phyloP scores from a whole-genome alignment of 1,139 yeast species.

The Pichia inconspicua region DNA sequence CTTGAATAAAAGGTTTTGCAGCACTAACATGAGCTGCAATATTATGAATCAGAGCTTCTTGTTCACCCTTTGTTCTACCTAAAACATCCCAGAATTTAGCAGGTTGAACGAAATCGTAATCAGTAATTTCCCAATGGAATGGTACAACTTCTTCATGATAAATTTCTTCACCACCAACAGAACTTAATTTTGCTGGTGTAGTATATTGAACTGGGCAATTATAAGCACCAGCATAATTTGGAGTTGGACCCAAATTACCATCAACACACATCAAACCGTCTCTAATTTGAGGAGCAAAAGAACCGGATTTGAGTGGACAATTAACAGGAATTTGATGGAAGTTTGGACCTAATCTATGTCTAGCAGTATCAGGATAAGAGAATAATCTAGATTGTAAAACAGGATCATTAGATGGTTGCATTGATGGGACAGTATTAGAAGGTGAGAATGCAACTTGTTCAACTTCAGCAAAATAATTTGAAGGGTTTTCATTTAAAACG shows the following conservation, averaged over 20 bases:
- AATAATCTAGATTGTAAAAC: slow-evolving; percentile 79
- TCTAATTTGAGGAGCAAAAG: slow-evolving; percentile 47
- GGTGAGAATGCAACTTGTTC: slow-evolving; percentile 83
- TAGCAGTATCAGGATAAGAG: slow-evolving; percentile 81
- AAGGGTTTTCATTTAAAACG: slow-evolving; percentile 62
- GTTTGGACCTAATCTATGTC: slow-evolving; percentile 61
- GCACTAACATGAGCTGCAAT: slow-evolving; percentile 64
- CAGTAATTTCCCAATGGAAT: slow-evolving; percentile 78
- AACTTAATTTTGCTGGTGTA: slow-evolving; percentile 19
- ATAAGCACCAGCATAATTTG: slow-evolving; percentile 64
- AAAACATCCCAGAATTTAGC: slow-evolving; percentile 64
- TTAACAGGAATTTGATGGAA: slow-evolving; percentile 70
- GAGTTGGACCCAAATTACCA: slow-evolving; percentile 78
- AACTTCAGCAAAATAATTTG: slow-evolving; percentile 73
- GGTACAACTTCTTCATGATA: slow-evolving; percentile 87
- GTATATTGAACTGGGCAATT: slow-evolving; percentile 30
- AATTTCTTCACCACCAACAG: slow-evolving; percentile 59
- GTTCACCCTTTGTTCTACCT: slow-evolving; percentile 71
- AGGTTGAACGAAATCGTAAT: slow-evolving; percentile 54
- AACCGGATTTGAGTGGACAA: slow-evolving; percentile 50
- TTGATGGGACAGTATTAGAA: slow-evolving; percentile 75
- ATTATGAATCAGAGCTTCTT: slow-evolving; percentile 75
- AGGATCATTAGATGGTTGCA: slow-evolving; percentile 82
- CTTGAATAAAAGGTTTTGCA: slow-evolving; percentile 73
- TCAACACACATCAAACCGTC: slow-evolving; percentile 83